A percentile compares a stretch with the other conserved stretches of the same genome.
Conservation (phyloP, 805 yeast species). For the Saitoella complicata region DNA sequence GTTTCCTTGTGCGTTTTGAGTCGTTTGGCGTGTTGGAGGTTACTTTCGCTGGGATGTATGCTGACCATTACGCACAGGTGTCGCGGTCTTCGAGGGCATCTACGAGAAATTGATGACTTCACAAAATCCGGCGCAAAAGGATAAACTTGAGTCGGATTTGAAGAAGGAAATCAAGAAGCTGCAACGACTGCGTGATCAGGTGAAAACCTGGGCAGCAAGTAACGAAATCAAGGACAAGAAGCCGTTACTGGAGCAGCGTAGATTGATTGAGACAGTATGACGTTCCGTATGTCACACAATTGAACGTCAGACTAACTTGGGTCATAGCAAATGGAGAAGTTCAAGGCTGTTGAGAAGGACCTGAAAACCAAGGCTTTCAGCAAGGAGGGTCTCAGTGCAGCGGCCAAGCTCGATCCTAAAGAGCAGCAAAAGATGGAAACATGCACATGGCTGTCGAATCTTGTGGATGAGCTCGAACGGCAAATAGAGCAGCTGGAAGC, state of each 20-base stretch:
- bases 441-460: slow-evolving; percentile 46
- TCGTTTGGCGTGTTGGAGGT: too few relatives aligned
- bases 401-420: slow-evolving; percentile 54
- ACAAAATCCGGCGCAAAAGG: slow-evolving; percentile 77
- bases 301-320: not conserved
- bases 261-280: slow-evolving; percentile 32
- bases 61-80: not conserved
- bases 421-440: slow-evolving; percentile 67
- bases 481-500: slow-evolving; percentile 71
- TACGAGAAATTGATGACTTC: slow-evolving; percentile 72
- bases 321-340: slow-evolving; percentile 70
- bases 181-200: slow-evolving; percentile 86
- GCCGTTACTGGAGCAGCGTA: slow-evolving; percentile 58
- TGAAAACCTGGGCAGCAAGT: slow-evolving; percentile 85
- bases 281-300: not conserved
- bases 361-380: slow-evolving; percentile 89
- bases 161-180: slow-evolving; percentile 89
- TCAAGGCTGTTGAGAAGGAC: slow-evolving; percentile 83
- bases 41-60: too few relatives aligned
- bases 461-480: slow-evolving; percentile 63
- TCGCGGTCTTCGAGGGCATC: slow-evolving; percentile 59
- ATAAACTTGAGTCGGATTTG: slow-evolving; percentile 76
- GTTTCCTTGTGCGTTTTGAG: too few relatives aligned
- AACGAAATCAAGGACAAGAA: slow-evolving; percentile 84
- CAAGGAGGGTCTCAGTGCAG: slow-evolving; percentile 74